phyloP scores from a whole-genome alignment of 2,329 filamentous ascomycete species.

The Mariannaea sp. region DNA sequence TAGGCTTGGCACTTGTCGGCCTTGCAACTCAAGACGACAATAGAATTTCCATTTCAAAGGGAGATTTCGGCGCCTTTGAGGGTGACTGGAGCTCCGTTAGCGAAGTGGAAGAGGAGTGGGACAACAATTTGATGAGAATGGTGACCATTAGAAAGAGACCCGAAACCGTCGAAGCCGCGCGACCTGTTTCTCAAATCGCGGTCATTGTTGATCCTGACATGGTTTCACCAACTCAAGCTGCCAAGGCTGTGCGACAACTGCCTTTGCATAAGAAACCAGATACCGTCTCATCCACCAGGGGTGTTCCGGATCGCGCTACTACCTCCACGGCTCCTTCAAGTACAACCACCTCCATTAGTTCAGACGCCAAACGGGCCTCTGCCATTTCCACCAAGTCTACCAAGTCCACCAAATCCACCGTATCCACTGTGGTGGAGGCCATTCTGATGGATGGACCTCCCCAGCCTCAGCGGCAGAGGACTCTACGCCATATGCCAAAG shows the following conservation, averaged over 20 bases:
- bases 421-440: constrained; percentile 63
- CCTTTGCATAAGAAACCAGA: constrained; percentile 50
- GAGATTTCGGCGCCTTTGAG: constrained; percentile 61
- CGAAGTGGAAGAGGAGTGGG: constrained; percentile 60
- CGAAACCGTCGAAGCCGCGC: constrained; percentile 34
- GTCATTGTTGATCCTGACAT: constrained; percentile 55
- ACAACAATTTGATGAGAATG: constrained; percentile 58
- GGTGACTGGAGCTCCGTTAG: constrained; percentile 59
- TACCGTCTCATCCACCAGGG: constrained; percentile 23
- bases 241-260: constrained; percentile 54
- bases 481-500: constrained; percentile 66
- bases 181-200: constrained; percentile 35
- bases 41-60: constrained; percentile 49
- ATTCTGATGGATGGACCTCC: constrained; percentile 56
- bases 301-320: constrained; percentile 34
- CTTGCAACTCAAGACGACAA: constrained; percentile 49
- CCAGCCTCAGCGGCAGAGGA: constrained; percentile 54
- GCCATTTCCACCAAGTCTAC: constrained; percentile 59
- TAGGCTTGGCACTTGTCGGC: constrained; percentile 50
- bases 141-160: constrained; percentile 57
- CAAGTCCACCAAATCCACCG: constrained; percentile 49
- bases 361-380: constrained; percentile 56
- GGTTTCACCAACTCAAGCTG: constrained; percentile 57
- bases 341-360: constrained; percentile 47
- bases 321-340: constrained; percentile 41